Percentiles rank a stretch among this genome's conserved stretches.
Evolutionary conservation across 1,139 yeast genomes (phyloP).

Genomic region (Pichia sp.): DNA sequence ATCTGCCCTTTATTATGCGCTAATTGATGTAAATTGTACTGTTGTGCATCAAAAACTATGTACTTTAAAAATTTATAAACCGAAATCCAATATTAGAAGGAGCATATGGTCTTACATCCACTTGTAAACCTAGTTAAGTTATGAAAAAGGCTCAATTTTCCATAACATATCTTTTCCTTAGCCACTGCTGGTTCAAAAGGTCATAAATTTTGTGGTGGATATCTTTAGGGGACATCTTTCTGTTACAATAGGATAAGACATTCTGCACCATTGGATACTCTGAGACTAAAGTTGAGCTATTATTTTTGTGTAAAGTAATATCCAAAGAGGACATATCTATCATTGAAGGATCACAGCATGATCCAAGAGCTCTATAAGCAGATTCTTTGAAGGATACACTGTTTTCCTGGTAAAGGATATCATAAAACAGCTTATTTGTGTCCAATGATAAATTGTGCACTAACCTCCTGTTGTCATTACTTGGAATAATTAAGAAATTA

Average conservation of each 20-base stretch:
- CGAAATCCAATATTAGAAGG: neutral
- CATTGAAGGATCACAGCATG: conserved; percentile 12
- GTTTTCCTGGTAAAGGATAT: conserved; percentile 21
- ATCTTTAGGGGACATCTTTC: conserved; percentile 10
- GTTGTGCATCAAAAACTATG: neutral
- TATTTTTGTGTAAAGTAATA: conserved; percentile 9
- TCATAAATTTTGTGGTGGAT: conserved; percentile 55
- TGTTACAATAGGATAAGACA: neutral
- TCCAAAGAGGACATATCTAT: conserved; percentile 25
- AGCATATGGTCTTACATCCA: neutral
- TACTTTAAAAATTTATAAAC: neutral
- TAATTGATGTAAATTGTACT: neutral
- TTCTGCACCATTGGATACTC: conserved; percentile 4
- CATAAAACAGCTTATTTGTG: conserved; percentile 21
- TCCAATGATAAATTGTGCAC: conserved; percentile 21
- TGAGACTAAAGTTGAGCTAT: conserved; percentile 10
- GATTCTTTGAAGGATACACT: conserved; percentile 6
- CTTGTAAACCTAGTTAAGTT: neutral
- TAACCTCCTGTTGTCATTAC: conserved; percentile 23
- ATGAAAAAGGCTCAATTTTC: conserved; percentile 12
- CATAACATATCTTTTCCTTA: conserved; percentile 19
- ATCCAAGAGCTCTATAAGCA: conserved; percentile 9
- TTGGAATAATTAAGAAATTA: conserved; percentile 25
- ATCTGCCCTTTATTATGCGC: neutral
- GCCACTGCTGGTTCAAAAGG: conserved; percentile 36